These are phyloP conservation scores for Parastagonospora nodorum DNA, from an alignment of 2,329 filamentous ascomycete genomes.

Conservation along the genomic window DNA sequence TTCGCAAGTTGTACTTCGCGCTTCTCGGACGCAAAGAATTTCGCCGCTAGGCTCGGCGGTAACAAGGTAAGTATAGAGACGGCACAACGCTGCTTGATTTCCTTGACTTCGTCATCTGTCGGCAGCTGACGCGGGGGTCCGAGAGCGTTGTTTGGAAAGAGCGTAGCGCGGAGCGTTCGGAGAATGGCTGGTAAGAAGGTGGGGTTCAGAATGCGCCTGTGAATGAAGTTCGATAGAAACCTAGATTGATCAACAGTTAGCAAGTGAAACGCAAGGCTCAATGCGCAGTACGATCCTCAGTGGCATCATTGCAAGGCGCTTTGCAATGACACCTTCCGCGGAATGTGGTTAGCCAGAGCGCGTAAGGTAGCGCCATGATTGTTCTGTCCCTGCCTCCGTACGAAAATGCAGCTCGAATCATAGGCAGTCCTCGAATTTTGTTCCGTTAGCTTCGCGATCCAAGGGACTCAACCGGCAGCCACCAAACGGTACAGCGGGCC, in stretches of 20 bases:
- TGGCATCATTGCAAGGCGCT: not conserved
- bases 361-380: not conserved
- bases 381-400: not conserved
- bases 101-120: constrained; percentile 63
- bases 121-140: constrained; percentile 66
- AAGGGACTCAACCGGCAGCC: no score
- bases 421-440: not conserved
- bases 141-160: constrained; percentile 86
- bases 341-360: not conserved
- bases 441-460: no score
- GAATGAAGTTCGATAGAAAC: constrained; percentile 53
- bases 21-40: constrained; percentile 35
- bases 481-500: no score
- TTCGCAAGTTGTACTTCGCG: constrained; percentile 65
- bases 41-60: constrained; percentile 49
- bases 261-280: constrained; percentile 12
- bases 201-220: constrained; percentile 49
- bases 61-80: constrained; percentile 57
- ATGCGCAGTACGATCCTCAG: not conserved
- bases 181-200: constrained; percentile 57
- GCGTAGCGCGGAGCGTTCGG: constrained; percentile 71
- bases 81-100: constrained; percentile 70
- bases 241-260: constrained; percentile 44
- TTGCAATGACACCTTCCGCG: not conserved
- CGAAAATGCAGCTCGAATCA: not conserved